Base-by-base conservation (phyloP, 2,329 filamentous ascomycete species). In the Fusarium virguliforme region DNA sequence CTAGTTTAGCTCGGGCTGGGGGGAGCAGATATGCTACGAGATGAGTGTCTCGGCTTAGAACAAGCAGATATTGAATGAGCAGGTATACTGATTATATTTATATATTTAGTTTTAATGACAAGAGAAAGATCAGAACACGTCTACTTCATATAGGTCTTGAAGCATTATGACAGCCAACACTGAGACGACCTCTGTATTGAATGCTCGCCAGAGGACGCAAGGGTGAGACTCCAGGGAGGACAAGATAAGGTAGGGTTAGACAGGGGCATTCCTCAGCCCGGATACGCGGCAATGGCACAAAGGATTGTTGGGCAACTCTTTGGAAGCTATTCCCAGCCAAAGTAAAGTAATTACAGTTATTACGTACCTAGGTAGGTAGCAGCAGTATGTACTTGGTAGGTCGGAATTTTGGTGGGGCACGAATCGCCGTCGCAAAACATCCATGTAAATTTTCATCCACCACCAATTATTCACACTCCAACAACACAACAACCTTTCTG, bases 401-500 rank as follows among this genome's bases (percentile, higher is more conserved):
- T 18, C 18, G 18, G 18, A 18, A 18, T 60, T 40, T 61, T 73
- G 70, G 70, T 72, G 70, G 70, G 70, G 70, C 70, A 71, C 65
- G 62, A 71, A 43, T 65, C 35, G 55, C 26, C 38, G 62, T 72
- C 59, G 51, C 65, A 72, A 70, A 72, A 68, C 60, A 59, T 62
- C 53, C 60, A 65, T 68, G 64, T 62, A 73, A 72, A 72, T 68
- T 72, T 72, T 72, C 55, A 70, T 54, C 48, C 57, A 60, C 59
- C 53, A 50, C 26, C 35, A 55, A 58, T 32, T 43, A 40, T 15
- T 41, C 59, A 55, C 30, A 34, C 30, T 46, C 10, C 9, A 38
- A 54, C n/a, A 55, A 38, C 22, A 51, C 9, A 24, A 37, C 51
- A n/a, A 28, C 6, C 50, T 10, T 13, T n/a, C 41, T 46, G 5